Base-by-base conservation (phyloP, 1,284 basidiomycete species). In the Megacollybia platyphylla region DNA sequence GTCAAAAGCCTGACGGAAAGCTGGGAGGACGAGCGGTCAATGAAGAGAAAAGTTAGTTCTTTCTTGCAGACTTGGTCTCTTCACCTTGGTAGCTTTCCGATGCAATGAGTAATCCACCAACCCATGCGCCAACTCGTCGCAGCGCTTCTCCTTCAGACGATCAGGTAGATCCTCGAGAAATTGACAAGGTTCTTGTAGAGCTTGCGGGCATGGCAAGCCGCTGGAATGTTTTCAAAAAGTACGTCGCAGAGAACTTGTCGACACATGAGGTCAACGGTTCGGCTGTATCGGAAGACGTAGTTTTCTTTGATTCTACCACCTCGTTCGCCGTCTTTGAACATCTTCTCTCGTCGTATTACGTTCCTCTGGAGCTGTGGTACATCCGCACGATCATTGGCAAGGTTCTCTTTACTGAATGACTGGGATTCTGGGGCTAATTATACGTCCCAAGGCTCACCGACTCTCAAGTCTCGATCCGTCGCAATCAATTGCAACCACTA, bases 311-410 rank as follows among this genome's bases (percentile, higher is more conserved):
- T 45, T 58, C 67, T 7, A 86, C 67, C 42, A 57, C 60, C 2
- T 79, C 78, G 39, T 74, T 77, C 49, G 52, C 55, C 30, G 63
- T 79, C 5, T 82, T 97, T 44, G 74, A 84, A 20, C 68, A 76
- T 44, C 64, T 93, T 39, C 68, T 93, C 27, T 61, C 61, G 6
- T 73, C 71, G 11, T 91, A 86, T 54, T 97, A 96, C 55, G 70
- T 82, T 31, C 91, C 93, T 1, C 67, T 98, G 46, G 94, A 98
- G 58, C 64, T 81, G 3, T 97, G 92, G 92, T 97, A 93, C 59
- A 73, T 85, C 11, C 78, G 87, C n/a, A 80, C 75, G 8, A 83
- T 79, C 44, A 79, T 96, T 39, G 87, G 94, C 55, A 93, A 93
- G 70, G 91, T 32, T 27, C 37, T 36, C 32, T 41, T 42, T 29